Evolutionary conservation across 2,329 filamentous ascomycete genomes (phyloP), one percentile per base, ranked within the genome.

Genomic region (Ustulina deusta): DNA sequence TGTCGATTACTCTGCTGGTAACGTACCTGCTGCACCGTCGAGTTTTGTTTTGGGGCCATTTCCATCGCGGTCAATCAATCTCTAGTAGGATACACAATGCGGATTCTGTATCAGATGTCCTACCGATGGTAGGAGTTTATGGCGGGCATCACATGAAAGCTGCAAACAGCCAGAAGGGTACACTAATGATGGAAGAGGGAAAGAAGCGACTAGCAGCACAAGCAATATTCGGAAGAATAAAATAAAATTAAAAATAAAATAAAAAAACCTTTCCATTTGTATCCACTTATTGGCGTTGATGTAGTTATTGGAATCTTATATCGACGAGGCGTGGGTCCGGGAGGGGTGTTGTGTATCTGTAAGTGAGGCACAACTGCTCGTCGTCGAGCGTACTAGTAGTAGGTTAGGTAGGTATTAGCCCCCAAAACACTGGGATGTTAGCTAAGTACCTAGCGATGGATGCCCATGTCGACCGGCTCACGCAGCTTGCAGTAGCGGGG

Each of bases 401-500:
- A 46, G 42, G 42, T 46, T 25, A 46, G 20, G 42, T 46, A 27
- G 3, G 22, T 49, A 11, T 17, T 29, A 25, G 29, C 20, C n/a
- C 34, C 52, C 34, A 25, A 11, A 17, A 3, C 29, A 9, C 29
- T 22, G 9, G n/a, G 44, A 22, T 48, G 44, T 48, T 48, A 48
- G 44, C 11, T 25, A 9, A 29, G 13, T 51, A 29, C 22, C 34
- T 32, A 62, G 52, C 13, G 48, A 60, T 51, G 7, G 29, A 11
- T 54, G 42, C 56, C 44, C 61, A 25, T 57, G 56, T 52, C 44
- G 9, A 49, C 51, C 56, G 44, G 44, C 46, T 49, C 46, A 58
- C 42, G 52, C 42, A 44, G 42, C 57, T 29, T 61, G 61, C 57
- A 65, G 65, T 51, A 54, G 61, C 22, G 15, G 40, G 49, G n/a